Evolutionary conservation across 768 basidiomycete species (phyloP), one percentile per base, ranked within the genome.

Genomic region (Mycena maculata): DNA sequence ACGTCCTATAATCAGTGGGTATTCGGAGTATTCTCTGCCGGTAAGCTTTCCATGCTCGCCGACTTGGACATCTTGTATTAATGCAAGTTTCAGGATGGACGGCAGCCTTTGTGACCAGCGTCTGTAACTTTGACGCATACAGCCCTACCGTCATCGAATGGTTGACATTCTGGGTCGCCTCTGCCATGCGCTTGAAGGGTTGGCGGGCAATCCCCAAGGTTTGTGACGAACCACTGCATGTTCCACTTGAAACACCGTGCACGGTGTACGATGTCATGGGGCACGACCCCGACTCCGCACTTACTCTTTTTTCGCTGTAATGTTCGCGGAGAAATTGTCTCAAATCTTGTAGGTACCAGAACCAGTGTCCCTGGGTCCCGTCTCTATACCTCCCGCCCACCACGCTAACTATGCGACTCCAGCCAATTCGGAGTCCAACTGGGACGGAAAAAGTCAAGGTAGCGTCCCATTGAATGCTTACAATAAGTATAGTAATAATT

Each of bases 1-100:
- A 88, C 88, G 8, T 86, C 85, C 4, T 90, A 89, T 71, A 81
- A 84, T 49, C 82, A 86, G 18, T 90, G 88, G 89, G 78, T 85
- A 8, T 90, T 90, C 70, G 89, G 89, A 6, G 83, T 79, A 23
- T 90, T 89, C 72, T 87, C 87, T n/a, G 74, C 76, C 72, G 86
- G 89, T 88, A 74, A 54, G 41, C 28, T 7, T 36, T 59, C 44
- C 18, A 6, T 36, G 8, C 11, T 48, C 0, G 22, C 22, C 27
- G 38, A 55, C 31, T 48, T 38, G 22, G 68, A n/a, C 58, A 28
- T 30, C 30, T 15, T 59, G 15, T 10, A 20, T 18, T 36, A 4
- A 18, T 25, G 2, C 3, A 22, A 3, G n/a, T 27, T 30, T 31
- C 23, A 90, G 89, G 86, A 23, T 85, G 87, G 83, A 85, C 82